phyloP scores from a whole-genome alignment of 148 eudicot species.

The Polygonum aviculare region DNA sequence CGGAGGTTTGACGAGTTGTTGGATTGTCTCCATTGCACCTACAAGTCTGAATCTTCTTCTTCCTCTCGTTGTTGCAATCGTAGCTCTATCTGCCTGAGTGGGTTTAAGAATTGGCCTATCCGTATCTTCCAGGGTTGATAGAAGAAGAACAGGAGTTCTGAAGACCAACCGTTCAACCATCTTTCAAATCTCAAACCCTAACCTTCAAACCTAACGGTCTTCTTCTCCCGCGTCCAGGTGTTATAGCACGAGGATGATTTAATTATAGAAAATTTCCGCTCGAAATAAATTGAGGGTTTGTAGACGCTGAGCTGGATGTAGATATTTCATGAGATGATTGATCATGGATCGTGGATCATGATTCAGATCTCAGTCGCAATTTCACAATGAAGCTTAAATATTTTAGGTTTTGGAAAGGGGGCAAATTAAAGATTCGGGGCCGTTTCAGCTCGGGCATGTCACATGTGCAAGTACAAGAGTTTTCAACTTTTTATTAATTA shows the following conservation, averaged over 20 bases:
- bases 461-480: background rate
- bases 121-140: background rate
- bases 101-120: conserved; percentile 1
- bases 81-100: background rate
- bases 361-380: background rate
- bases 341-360: background rate
- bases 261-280: background rate
- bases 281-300: background rate
- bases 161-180: conserved; percentile 15
- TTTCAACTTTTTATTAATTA: background rate
- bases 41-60: background rate
- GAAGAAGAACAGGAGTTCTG: background rate
- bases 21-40: conserved; percentile 10
- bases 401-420: conserved; percentile 7
- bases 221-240: background rate
- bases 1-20: conserved; percentile 10
- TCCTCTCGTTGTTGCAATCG: background rate
- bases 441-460: background rate
- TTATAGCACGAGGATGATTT: background rate
- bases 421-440: background rate
- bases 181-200: conserved; percentile 10
- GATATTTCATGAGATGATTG: background rate
- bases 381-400: background rate
- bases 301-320: conserved; percentile 2
- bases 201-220: conserved; percentile 31